Conservation (phyloP, 2,329 filamentous ascomycete species). For the Ophiostoma perfectum region DNA sequence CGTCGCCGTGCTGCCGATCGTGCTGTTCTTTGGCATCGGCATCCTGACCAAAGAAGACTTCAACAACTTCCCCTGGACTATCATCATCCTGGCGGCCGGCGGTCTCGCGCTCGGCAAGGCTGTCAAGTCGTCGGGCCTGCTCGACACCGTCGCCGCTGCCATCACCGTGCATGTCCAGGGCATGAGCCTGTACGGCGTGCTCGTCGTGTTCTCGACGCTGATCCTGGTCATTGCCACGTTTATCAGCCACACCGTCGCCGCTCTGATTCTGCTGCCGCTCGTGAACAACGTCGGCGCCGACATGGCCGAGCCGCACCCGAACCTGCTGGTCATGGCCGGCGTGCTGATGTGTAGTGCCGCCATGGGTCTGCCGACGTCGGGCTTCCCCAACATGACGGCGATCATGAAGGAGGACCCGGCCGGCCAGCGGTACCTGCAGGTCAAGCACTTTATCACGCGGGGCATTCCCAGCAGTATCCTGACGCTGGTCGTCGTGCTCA, state of each 20-base stretch:
- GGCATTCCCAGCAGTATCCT: slow-evolving; percentile 83
- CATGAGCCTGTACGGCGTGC: slow-evolving; percentile 76
- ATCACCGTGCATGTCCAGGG: slow-evolving; percentile 71
- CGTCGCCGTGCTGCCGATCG: slow-evolving; percentile 90
- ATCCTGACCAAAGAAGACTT: slow-evolving; percentile 98
- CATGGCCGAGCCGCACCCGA: slow-evolving; percentile 89
- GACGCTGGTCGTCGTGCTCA: slow-evolving; percentile 75
- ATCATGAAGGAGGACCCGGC: slow-evolving; percentile 99
- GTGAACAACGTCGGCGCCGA: slow-evolving; percentile 76
- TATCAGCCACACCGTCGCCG: slow-evolving; percentile 95
- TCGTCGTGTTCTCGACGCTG: slow-evolving; percentile 76
- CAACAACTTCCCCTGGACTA: slow-evolving; percentile 99
- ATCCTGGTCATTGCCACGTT: slow-evolving; percentile 95
- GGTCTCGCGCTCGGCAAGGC: slow-evolving; percentile 89
- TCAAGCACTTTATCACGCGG: slow-evolving; percentile 91
- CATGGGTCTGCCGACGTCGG: slow-evolving; percentile 92
- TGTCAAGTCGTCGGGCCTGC: slow-evolving; percentile 84
- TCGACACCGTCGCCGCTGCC: slow-evolving; percentile 75
- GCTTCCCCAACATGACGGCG: slow-evolving; percentile 99
- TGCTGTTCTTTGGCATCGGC: slow-evolving; percentile 92
- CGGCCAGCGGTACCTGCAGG: slow-evolving; percentile 83
- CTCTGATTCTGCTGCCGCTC: slow-evolving; percentile 86
- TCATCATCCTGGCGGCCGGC: slow-evolving; percentile 94
- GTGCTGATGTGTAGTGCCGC: slow-evolving; percentile 97
- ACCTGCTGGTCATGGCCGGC: slow-evolving; percentile 88